Percentiles rank a stretch among this genome's conserved stretches.
These are phyloP conservation scores for Zalaria obscura DNA, from an alignment of 2,329 filamentous ascomycete genomes.

Conservation along the genomic window DNA sequence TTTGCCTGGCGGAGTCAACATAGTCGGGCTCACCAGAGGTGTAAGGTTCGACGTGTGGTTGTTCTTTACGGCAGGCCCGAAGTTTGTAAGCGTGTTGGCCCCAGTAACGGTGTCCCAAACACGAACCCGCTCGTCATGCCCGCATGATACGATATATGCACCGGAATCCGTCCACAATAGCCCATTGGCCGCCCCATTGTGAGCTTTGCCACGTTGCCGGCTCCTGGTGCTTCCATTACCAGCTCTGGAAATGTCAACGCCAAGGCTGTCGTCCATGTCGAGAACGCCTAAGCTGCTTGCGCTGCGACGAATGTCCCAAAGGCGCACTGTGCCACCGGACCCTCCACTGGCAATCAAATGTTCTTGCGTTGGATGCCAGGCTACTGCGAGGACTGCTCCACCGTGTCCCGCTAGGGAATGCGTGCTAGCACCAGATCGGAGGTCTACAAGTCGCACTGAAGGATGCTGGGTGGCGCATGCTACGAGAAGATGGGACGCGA, in stretches of 20 bases:
- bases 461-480: constrained; percentile 82
- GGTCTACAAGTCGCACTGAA: constrained; percentile 69
- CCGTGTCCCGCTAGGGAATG: constrained; percentile 36
- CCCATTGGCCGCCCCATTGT: constrained; percentile 71
- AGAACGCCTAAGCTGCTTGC: constrained; percentile 62
- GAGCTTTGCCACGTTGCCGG: constrained; percentile 39
- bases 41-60: constrained; percentile 25
- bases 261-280: constrained; percentile 71
- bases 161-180: constrained; percentile 75
- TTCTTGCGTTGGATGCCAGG: constrained; percentile 72
- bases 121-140: constrained; percentile 70
- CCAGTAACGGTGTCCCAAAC: constrained; percentile 76
- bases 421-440: constrained; percentile 62
- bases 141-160: constrained; percentile 60
- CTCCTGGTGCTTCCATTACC: constrained; percentile 25
- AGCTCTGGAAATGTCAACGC: constrained; percentile 35
- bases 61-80: constrained; percentile 72
- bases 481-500: constrained; percentile 62
- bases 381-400: constrained; percentile 42
- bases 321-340: constrained; percentile 66
- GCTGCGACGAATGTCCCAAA: constrained; percentile 79
- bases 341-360: constrained; percentile 72
- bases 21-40: constrained; percentile 43
- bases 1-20: constrained; percentile 39
- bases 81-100: constrained; percentile 77